phyloP scores from a whole-genome alignment of 768 basidiomycete species.

The Pluteus cervinus region DNA sequence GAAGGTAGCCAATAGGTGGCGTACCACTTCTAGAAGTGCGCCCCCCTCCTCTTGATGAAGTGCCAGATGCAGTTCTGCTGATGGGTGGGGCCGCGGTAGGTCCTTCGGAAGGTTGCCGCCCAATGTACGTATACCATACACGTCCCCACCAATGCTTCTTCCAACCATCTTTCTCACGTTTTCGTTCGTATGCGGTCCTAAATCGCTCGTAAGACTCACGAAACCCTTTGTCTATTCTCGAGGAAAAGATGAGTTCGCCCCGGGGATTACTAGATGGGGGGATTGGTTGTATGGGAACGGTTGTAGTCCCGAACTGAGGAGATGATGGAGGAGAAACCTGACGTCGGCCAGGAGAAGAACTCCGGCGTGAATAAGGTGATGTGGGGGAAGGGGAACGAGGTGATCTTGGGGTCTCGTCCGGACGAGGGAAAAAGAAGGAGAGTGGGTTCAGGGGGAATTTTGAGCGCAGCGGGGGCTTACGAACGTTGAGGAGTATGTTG shows the following conservation, averaged over 20 bases:
- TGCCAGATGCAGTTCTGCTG: background rate
- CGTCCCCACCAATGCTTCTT: constrained; percentile 17
- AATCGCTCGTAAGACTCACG: constrained; percentile 92
- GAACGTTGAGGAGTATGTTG: constrained; percentile 97
- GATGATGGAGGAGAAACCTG: constrained; percentile 14
- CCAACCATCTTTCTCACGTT: constrained; percentile 59
- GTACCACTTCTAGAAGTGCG: constrained; percentile 6
- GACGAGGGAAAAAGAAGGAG: constrained; percentile 51
- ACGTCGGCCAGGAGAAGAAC: too few species aligned
- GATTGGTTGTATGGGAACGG: constrained; percentile 69
- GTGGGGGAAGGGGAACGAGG: constrained; percentile 33
- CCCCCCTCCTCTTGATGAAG: constrained; percentile 4
- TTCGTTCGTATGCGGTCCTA: constrained; percentile 78
- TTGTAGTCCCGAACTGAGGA: constrained; percentile 30
- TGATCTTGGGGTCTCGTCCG: constrained; percentile 17
- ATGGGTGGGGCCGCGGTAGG: constrained; percentile 5
- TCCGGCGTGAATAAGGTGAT: constrained; percentile 27
- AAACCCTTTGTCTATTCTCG: constrained; percentile 75
- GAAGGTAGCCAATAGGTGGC: too few species aligned
- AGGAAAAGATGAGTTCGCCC: constrained; percentile 95
- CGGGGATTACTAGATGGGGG: constrained; percentile 87
- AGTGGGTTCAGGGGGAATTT: constrained; percentile 51
- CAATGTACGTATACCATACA: constrained; percentile 3
- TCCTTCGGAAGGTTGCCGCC: background rate
- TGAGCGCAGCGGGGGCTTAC: constrained; percentile 66